A percentile compares a stretch with the other conserved stretches of the same genome.
Conservation (phyloP, 2,329 filamentous ascomycete species). For the Cladosporium sp. region DNA sequence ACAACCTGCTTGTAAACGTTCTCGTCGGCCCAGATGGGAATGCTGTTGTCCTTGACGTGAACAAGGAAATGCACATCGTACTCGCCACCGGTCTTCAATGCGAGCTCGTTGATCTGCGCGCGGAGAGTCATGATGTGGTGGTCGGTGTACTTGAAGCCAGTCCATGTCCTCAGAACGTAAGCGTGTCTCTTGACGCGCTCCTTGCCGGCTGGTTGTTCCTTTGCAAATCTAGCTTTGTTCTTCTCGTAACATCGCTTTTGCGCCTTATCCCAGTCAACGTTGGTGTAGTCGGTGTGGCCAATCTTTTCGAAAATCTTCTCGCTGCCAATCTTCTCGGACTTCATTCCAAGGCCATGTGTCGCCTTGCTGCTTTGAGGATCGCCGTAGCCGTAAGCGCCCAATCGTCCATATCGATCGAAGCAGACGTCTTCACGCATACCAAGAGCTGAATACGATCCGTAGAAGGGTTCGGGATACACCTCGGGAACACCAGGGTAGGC, state of each 20-base stretch:
- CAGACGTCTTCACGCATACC: constrained; percentile 45
- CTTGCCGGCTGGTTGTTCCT: constrained; percentile 26
- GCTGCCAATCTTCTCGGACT: constrained; percentile 40
- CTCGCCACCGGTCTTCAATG: constrained; percentile 74
- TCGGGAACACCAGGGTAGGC: constrained; percentile 55
- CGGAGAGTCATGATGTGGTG: constrained; percentile 78
- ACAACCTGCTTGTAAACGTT: constrained; percentile 64
- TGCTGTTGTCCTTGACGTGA: constrained; percentile 71
- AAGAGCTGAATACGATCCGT: constrained; percentile 45
- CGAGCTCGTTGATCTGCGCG: constrained; percentile 76
- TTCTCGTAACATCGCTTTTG: constrained; percentile 46
- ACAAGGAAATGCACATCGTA: constrained; percentile 84
- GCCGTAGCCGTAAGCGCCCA: constrained; percentile 48
- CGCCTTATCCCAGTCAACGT: constrained; percentile 45
- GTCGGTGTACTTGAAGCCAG: constrained; percentile 70
- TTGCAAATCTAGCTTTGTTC: constrained; percentile 44
- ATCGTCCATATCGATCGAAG: constrained; percentile 47
- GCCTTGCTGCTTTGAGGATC: constrained; percentile 36
- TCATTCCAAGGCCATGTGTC: constrained; percentile 45
- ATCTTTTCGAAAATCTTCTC: constrained; percentile 49
- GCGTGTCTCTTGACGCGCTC: constrained; percentile 61
- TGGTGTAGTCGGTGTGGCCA: constrained; percentile 43
- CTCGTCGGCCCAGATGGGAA: constrained; percentile 74
- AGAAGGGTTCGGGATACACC: constrained; percentile 44
- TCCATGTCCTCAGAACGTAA: constrained; percentile 78